A percentile compares a stretch with the other conserved stretches of the same genome.
These are phyloP conservation scores for Balansia obtecta DNA, from an alignment of 2,329 filamentous ascomycete genomes.

Conservation along the genomic window DNA sequence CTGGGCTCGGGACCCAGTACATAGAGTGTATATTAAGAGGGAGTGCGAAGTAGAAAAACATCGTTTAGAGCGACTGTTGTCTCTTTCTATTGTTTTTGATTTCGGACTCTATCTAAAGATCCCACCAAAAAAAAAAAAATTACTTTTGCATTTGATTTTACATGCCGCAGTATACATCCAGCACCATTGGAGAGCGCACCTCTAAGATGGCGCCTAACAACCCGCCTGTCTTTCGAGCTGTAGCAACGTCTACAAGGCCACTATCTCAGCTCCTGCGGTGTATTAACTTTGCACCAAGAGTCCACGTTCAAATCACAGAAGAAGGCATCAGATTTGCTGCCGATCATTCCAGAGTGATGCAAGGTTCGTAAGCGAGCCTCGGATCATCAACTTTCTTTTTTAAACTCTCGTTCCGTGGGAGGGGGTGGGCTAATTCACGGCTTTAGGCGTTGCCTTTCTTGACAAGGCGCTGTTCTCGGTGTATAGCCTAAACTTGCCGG, in stretches of 20 bases:
- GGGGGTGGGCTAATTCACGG: neutral
- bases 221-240: slow-evolving; percentile 55
- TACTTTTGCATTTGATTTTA: neutral
- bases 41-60: slow-evolving; percentile 17
- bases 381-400: neutral
- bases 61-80: slow-evolving; percentile 16
- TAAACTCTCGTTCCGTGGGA: too few relatives aligned
- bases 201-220: slow-evolving; percentile 19
- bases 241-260: slow-evolving; percentile 66
- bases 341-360: slow-evolving; percentile 82
- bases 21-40: slow-evolving; percentile 26
- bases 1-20: slow-evolving; percentile 9
- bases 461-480: slow-evolving; percentile 82
- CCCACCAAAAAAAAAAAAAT: slow-evolving; percentile 1
- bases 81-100: slow-evolving; percentile 10
- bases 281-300: slow-evolving; percentile 46
- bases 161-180: slow-evolving; percentile 2
- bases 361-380: slow-evolving; percentile 44
- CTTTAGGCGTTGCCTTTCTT: slow-evolving; percentile 54
- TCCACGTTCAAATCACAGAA: slow-evolving; percentile 61
- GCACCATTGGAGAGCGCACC: neutral
- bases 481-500: slow-evolving; percentile 53
- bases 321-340: slow-evolving; percentile 80
- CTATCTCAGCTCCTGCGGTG: slow-evolving; percentile 51
- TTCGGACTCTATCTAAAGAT: slow-evolving; percentile 6